These are phyloP conservation scores for Russula vinacea DNA, from an alignment of 768 basidiomycete genomes.

Conservation along the genomic window DNA sequence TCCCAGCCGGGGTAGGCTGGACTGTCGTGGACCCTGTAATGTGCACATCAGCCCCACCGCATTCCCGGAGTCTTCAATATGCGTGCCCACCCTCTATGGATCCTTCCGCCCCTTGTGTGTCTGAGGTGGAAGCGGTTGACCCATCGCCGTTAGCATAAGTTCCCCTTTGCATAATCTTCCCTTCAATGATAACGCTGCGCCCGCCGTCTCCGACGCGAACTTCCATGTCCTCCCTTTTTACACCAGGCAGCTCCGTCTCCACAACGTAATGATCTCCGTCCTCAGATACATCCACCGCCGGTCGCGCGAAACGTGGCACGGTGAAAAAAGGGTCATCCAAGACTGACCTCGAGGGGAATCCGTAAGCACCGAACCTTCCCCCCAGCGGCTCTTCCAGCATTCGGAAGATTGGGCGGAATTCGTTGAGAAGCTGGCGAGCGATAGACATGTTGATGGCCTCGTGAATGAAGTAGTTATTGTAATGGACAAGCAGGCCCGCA, in stretches of 20 bases:
- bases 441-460: constrained; percentile 53
- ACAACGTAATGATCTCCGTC: constrained; percentile 61
- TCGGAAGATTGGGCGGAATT: constrained; percentile 72
- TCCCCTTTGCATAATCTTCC: constrained; percentile 42
- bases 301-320: constrained; percentile 38
- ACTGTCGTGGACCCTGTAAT: neutral
- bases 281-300: constrained; percentile 67
- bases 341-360: constrained; percentile 39
- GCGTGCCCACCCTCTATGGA: constrained; percentile 7
- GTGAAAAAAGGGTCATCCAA: constrained; percentile 53
- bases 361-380: constrained; percentile 37
- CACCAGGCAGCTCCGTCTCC: constrained; percentile 75
- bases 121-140: neutral
- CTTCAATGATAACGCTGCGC: constrained; percentile 68
- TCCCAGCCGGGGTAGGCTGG: constrained; percentile 28
- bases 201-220: constrained; percentile 69
- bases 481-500: too few species aligned
- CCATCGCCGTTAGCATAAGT: neutral
- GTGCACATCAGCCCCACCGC: constrained; percentile 30
- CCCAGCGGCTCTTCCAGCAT: constrained; percentile 69
- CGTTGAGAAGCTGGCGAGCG: constrained; percentile 59
- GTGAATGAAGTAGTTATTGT: too few species aligned
- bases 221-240: constrained; percentile 72
- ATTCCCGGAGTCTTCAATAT: neutral
- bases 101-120: constrained; percentile 4